Base-by-base conservation (phyloP, 768 basidiomycete species). In the Boletellus emodensis region DNA sequence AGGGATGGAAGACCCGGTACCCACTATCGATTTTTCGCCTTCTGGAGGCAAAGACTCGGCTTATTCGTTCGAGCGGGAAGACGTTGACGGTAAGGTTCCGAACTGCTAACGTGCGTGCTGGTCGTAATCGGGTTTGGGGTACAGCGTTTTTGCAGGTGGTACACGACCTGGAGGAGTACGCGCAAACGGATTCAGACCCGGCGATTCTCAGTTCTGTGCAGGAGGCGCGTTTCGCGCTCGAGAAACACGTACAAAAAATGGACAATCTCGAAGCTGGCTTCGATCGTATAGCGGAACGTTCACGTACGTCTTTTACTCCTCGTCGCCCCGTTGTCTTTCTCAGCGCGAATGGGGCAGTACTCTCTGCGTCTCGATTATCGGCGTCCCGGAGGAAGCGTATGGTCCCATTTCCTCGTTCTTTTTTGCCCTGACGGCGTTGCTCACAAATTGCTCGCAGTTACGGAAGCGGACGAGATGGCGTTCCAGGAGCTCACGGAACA, bases 211-310 rank as follows among this genome's bases (percentile, higher is more conserved):
- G 59, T 33, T 83, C 90, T 35, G 73, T 93, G 3, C 71, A 71
- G 22, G 84, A 86, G 60, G 81, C 84, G 28, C 81, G 82, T 28
- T 54, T 61, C 6, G 72, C 79, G 3, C 70, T 96, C 32, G 83
- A 87, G 53, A 88, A 81, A 65, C 75, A 90, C 6, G 72, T 92
- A 38, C 69, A 66, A 30, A 85, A 83, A 66, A 89, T 96, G 83
- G 90, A 95, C 52, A 76, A 73, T 22, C 73, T 94, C 12, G 86
- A 90, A 64, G 65, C 79, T 1, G 85, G 86, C 2, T 94, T 96
- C 61, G 93, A 94, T 58, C 80, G 83, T 55, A 85, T 94, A 58
- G 87, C 89, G 3, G 90, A 94, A 63, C 81, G 87, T 41, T 90
- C 89, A 52, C 66, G 92, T 92, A 64, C 49, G 89, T 58, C 14